phyloP scores from a whole-genome alignment of 495 filamentous ascomycete species.

The Annulohypoxylon maeteangense region DNA sequence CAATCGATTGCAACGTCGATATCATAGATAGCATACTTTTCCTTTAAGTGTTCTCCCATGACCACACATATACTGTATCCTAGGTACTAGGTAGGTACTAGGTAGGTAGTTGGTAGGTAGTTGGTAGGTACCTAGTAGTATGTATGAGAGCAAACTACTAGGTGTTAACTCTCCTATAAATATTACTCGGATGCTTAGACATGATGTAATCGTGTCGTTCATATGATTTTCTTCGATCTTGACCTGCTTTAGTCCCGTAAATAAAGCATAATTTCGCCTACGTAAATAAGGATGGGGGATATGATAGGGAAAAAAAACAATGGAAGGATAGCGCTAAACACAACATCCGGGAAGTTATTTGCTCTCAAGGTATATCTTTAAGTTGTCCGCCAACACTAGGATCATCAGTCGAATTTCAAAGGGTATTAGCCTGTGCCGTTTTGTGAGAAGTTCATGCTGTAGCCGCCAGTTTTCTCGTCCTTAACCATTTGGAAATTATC shows the following conservation, averaged over 20 bases:
- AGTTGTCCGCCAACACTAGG: too few relatives aligned
- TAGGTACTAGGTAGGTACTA: too few relatives aligned
- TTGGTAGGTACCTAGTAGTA: too few relatives aligned
- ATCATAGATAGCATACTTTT: too few relatives aligned
- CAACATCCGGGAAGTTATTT: neutral
- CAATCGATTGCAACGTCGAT: slow-evolving; percentile 5
- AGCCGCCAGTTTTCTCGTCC: slow-evolving; percentile 88
- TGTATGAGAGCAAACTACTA: too few relatives aligned
- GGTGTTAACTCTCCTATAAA: neutral
- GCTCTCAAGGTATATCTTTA: too few relatives aligned
- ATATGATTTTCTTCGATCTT: neutral
- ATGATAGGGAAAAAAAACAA: slow-evolving; percentile 1
- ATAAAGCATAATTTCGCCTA: neutral
- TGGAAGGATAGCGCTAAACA: neutral
- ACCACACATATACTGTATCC: too few relatives aligned
- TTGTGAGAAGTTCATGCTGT: slow-evolving; percentile 85
- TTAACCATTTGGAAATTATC: slow-evolving; percentile 94
- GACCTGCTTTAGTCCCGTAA: too few relatives aligned
- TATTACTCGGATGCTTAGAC: neutral
- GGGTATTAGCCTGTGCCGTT: slow-evolving; percentile 25
- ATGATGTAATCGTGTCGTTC: neutral
- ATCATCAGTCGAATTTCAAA: neutral
- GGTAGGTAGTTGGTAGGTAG: too few relatives aligned
- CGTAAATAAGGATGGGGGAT: neutral
- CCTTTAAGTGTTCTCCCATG: too few relatives aligned